Percentiles rank a stretch among this genome's conserved stretches.
phyloP scores from a whole-genome alignment of 2,329 filamentous ascomycete genomes.

The Botrytis aclada region DNA sequence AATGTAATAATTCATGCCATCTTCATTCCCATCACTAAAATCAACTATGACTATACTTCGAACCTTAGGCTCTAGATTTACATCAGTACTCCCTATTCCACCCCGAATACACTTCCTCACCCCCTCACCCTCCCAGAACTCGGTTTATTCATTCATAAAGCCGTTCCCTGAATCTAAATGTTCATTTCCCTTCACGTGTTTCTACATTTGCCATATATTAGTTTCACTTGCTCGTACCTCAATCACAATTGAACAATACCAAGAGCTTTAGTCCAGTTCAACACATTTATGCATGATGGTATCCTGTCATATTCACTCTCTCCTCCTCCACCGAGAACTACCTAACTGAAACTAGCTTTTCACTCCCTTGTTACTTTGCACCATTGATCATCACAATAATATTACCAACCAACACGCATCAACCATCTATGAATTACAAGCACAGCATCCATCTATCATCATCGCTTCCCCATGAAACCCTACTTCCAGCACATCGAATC shows the following conservation, averaged over 20 bases:
- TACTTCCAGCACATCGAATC: background rate
- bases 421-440: conserved; percentile 7
- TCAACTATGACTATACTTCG: background rate
- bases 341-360: background rate
- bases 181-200: background rate
- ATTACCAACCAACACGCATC: background rate
- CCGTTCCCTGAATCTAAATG: background rate
- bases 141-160: background rate
- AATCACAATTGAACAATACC: background rate
- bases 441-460: background rate
- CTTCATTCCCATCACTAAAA: background rate
- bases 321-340: background rate
- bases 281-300: background rate
- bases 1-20: too few species aligned
- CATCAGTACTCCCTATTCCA: background rate
- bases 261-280: background rate
- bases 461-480: background rate
- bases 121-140: background rate
- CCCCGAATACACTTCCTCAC: background rate
- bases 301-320: background rate
- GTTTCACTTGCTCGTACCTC: background rate
- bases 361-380: background rate
- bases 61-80: background rate
- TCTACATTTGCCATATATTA: background rate
- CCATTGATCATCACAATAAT: background rate